Evolutionary conservation across 2,329 filamentous ascomycete species (phyloP).

Genomic region (Fusarium devonianum): DNA sequence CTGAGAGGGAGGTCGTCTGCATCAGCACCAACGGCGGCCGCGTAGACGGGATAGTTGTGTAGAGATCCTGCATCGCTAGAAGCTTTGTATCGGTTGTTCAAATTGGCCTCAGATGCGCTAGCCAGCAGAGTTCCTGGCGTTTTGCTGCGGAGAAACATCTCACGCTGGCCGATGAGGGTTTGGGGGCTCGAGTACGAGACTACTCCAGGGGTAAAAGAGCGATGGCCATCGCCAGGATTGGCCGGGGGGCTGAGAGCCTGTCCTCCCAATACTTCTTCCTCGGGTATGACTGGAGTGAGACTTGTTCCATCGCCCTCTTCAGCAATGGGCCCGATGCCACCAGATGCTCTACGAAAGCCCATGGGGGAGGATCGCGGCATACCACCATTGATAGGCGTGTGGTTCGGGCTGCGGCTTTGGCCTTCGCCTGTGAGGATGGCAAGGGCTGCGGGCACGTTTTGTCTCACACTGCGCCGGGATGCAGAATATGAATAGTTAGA

Average conservation of each 20-base stretch:
- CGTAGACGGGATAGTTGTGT: slow-evolving; percentile 47
- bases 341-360: slow-evolving; percentile 39
- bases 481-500: slow-evolving; percentile 34
- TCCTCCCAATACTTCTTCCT: slow-evolving; percentile 11
- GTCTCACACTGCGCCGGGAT: slow-evolving; percentile 30
- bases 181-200: slow-evolving; percentile 61
- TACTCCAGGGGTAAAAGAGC: slow-evolving; percentile 52
- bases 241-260: slow-evolving; percentile 34
- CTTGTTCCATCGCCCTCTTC: slow-evolving; percentile 48
- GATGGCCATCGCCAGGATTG: slow-evolving; percentile 33
- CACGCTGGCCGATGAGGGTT: slow-evolving; percentile 63
- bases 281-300: slow-evolving; percentile 28
- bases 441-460: slow-evolving; percentile 36
- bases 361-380: slow-evolving; percentile 35
- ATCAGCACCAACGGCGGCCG: slow-evolving; percentile 49
- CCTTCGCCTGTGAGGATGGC: slow-evolving; percentile 38
- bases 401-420: slow-evolving; percentile 33
- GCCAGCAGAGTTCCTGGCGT: slow-evolving; percentile 52
- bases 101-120: slow-evolving; percentile 39
- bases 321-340: slow-evolving; percentile 51
- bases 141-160: slow-evolving; percentile 61
- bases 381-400: slow-evolving; percentile 26
- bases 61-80: slow-evolving; percentile 54
- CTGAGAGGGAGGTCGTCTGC: slow-evolving; percentile 76
- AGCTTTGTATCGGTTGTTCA: slow-evolving; percentile 39